Conservation (phyloP, 345 rosid genomes). For the Populus simonii region DNA sequence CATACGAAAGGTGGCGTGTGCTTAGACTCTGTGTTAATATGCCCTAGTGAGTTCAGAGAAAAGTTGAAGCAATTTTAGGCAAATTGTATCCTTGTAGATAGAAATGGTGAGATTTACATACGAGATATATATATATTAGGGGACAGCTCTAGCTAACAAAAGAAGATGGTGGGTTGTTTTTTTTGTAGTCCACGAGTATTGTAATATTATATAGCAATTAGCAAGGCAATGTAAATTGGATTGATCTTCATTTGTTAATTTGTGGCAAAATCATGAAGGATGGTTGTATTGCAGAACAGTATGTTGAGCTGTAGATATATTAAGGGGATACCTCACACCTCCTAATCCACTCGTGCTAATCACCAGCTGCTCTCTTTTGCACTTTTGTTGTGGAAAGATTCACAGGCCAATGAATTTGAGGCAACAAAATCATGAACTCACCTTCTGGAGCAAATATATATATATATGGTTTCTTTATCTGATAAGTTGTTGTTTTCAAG, state of each 20-base stretch:
- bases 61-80: slow-evolving; percentile 7
- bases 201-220: neutral
- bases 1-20: slow-evolving; percentile 41
- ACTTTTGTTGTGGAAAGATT: neutral
- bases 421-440: neutral
- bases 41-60: slow-evolving; percentile 13
- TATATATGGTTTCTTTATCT: neutral
- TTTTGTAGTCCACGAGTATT: neutral
- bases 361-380: neutral
- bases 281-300: neutral
- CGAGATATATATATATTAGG: neutral
- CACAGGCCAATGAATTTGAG: neutral
- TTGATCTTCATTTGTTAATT: neutral
- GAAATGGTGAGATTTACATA: neutral
- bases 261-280: neutral
- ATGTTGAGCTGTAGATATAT: neutral
- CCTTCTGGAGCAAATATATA: neutral
- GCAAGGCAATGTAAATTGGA: neutral
- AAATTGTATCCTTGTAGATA: neutral
- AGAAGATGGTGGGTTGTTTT: neutral
- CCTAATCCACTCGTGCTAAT: too few relatives aligned
- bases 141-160: neutral
- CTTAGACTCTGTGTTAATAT: slow-evolving; percentile 31
- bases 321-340: neutral
- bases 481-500: neutral